Base-by-base conservation (phyloP, 352 stramenopile genomes). In the Globisporangium orthogonon region DNA sequence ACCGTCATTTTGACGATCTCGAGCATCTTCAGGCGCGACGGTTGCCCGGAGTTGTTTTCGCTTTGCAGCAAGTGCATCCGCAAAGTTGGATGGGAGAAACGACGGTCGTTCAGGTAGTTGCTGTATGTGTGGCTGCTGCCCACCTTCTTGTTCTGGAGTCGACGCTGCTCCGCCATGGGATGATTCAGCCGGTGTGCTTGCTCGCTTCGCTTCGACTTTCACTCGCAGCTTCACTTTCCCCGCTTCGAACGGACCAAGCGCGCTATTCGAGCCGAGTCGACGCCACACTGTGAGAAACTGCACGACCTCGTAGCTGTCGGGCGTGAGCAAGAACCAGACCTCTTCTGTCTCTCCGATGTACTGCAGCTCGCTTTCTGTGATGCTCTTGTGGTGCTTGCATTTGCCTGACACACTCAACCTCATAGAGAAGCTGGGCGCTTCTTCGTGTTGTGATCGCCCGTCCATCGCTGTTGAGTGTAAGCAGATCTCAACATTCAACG, bases 41-140 rank as follows among this genome's bases (percentile, higher is more conserved):
- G 67, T 66, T 10, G 62, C 57, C 63, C 68, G 71, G 46, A 78
- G 65, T 49, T 78, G 69, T 44, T 78, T 78, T 14, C 67, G 67
- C 45, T 78, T 75, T 11, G 68, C 47, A 44, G 68, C 62, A 4
- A 79, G 61, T 15, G 62, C 69, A 53, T 74, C 62, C 44, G 56
- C 57, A 52, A 79, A 72, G 30, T 69, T 70, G 2, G 28, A 50
- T 28, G 66, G 56, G 9, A 69, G 45, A 33, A 59, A 59, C 51
- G 57, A 47, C 17, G 41, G 41, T 29, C 50, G 51, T 29, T 14
- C 37, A n/a, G 41, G 50, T 6, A 7, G 10, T 31, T 52, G 30
- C 2, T n/a, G n/a, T n/a, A n/a, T n/a, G n/a, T n/a, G n/a, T n/a
- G n/a, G n/a, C n/a, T n/a, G n/a, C n/a, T 2, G 30, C n/a, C 46